Conservation (phyloP, 352 stramenopile species). For the Globisporangium apiculatum region DNA sequence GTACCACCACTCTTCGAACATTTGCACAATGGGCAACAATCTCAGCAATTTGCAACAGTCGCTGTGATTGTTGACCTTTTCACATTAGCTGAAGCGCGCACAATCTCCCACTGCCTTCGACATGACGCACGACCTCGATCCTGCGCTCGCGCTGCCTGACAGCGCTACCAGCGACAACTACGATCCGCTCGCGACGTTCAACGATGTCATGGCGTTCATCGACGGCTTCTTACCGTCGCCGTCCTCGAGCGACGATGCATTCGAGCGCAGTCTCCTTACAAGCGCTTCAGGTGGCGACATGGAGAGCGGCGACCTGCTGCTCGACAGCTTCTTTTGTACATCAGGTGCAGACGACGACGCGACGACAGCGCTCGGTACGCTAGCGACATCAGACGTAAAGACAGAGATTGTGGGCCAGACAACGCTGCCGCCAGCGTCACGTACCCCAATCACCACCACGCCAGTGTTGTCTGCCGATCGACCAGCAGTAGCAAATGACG, state of each 20-base stretch:
- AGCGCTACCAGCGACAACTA: background rate
- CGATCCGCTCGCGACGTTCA: background rate
- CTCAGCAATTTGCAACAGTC: no score
- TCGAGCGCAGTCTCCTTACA: background rate
- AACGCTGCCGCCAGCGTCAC: background rate
- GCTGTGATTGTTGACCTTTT: no score
- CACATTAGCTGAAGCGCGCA: no score
- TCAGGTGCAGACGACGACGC: no score
- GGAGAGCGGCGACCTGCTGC: background rate
- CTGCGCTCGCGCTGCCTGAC: background rate
- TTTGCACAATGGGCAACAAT: no score
- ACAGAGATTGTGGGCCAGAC: background rate
- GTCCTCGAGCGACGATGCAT: background rate
- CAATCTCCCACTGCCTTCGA: no score
- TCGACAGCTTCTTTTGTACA: background rate
- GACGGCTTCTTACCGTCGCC: constrained; percentile 1
- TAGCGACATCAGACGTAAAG: no score
- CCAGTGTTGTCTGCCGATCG: no score
- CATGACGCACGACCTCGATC: no score
- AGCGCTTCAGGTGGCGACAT: background rate
- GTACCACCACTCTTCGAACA: no score
- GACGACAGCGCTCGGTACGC: no score
- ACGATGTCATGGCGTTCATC: constrained; percentile 10
- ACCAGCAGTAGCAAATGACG: no score
- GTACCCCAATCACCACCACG: background rate